Evolutionary conservation across 495 filamentous ascomycete genomes (phyloP).

Genomic region (Penicillium parvum): DNA sequence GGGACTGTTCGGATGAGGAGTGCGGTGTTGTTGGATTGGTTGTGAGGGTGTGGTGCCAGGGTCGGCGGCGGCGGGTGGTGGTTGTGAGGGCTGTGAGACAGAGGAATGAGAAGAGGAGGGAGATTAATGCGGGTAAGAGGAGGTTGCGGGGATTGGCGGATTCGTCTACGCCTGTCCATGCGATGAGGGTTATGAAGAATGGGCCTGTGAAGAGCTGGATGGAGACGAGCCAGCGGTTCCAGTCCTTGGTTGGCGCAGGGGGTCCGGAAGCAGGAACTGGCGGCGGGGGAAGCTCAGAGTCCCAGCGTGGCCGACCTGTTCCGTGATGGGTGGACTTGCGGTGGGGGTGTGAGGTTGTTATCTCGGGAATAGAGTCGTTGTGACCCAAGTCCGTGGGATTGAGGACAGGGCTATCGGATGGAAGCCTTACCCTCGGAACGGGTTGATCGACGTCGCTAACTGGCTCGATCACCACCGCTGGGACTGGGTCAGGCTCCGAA

Average conservation of each 20-base stretch:
- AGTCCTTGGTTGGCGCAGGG: slow-evolving; percentile 45
- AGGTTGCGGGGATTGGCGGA: slow-evolving; percentile 49
- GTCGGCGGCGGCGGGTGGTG: slow-evolving; percentile 43
- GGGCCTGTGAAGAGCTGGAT: slow-evolving; percentile 86
- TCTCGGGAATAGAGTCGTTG: slow-evolving; percentile 6
- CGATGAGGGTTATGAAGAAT: slow-evolving; percentile 70
- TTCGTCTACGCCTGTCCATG: slow-evolving; percentile 66
- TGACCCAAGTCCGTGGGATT: slow-evolving; percentile 15
- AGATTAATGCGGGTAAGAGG: slow-evolving; percentile 59
- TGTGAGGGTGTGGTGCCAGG: slow-evolving; percentile 18
- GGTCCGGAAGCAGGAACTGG: slow-evolving; percentile 11
- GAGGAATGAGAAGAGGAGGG: slow-evolving; percentile 64
- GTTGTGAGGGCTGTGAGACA: slow-evolving; percentile 59
- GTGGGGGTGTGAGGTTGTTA: slow-evolving; percentile 10
- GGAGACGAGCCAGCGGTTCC: slow-evolving; percentile 87
- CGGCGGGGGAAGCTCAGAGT: slow-evolving; percentile 38
- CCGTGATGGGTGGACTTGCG: slow-evolving; percentile 16
- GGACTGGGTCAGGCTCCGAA: slow-evolving; percentile 26
- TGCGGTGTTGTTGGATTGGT: not conserved
- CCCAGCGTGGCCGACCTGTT: slow-evolving; percentile 28
- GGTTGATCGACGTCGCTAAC: slow-evolving; percentile 20
- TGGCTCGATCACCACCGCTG: slow-evolving; percentile 37
- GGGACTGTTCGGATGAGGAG: slow-evolving; percentile 1
- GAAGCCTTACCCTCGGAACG: slow-evolving; percentile 33
- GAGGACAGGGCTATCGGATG: slow-evolving; percentile 42